Conservation (phyloP, 805 yeast genomes). For the Wickerhamomyces bisporus region DNA sequence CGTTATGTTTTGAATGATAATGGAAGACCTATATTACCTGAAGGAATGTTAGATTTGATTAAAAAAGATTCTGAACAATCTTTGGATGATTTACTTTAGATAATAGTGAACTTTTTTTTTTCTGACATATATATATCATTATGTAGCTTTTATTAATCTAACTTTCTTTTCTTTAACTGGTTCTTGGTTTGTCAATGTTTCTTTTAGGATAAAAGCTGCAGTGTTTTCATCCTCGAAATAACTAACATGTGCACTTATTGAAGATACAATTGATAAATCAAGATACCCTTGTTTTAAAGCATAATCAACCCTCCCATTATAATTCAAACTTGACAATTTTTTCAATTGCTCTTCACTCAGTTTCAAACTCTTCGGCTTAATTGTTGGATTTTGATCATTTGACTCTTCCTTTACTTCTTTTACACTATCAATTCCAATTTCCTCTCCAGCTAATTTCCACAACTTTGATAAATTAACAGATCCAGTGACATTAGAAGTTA, state of each 20-base stretch:
- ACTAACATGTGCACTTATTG: constrained; percentile 82
- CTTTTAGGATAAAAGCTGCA: constrained; percentile 69
- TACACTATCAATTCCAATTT: constrained; percentile 17
- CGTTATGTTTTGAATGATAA: constrained; percentile 67
- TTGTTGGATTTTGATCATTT: background rate
- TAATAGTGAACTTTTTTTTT: background rate
- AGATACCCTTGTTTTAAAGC: constrained; percentile 71
- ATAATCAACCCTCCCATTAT: constrained; percentile 78
- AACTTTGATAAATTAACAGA: constrained; percentile 1
- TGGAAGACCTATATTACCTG: constrained; percentile 79
- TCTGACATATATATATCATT: background rate
- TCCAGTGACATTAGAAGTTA: constrained; percentile 3
- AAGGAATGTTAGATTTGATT: constrained; percentile 85
- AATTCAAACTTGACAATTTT: constrained; percentile 48
- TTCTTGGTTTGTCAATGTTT: constrained; percentile 33
- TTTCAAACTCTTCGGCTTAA: constrained; percentile 5
- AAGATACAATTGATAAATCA: constrained; percentile 74
- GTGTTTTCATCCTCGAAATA: constrained; percentile 86
- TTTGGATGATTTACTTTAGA: constrained; percentile 53
- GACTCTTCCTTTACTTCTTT: background rate
- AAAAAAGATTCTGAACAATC: constrained; percentile 81
- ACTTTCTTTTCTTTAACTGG: constrained; percentile 27
- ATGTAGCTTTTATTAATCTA: background rate
- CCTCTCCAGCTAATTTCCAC: constrained; percentile 5
- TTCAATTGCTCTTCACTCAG: constrained; percentile 26